phyloP scores from a whole-genome alignment of 2,329 filamentous ascomycete genomes.

The Aureobasidium sp. region DNA sequence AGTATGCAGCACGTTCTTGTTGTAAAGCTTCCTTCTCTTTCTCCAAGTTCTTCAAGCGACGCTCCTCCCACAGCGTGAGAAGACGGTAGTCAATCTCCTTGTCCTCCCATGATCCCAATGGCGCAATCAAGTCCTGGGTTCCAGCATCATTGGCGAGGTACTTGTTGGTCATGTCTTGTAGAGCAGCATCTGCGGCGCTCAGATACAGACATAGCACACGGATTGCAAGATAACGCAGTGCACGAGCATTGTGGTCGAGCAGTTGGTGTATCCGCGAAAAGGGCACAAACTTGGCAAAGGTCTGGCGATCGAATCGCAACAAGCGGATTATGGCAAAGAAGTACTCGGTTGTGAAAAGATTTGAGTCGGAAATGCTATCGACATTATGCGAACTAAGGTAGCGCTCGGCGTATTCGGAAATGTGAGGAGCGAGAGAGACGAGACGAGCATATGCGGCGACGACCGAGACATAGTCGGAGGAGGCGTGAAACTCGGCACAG shows the following conservation, averaged over 20 bases:
- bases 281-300: conserved; percentile 59
- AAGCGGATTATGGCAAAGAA: conserved; percentile 72
- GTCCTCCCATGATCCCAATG: conserved; percentile 68
- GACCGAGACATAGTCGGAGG: conserved; percentile 34
- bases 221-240: conserved; percentile 73
- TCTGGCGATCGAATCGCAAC: conserved; percentile 64
- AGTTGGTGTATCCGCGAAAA: conserved; percentile 62
- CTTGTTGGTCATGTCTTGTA: conserved; percentile 53
- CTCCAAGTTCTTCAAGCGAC: conserved; percentile 39
- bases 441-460: conserved; percentile 72
- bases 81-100: conserved; percentile 72
- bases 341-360: conserved; percentile 18
- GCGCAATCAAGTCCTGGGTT: conserved; percentile 1
- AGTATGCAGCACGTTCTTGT: neutral
- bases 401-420: conserved; percentile 66
- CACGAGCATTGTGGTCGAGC: conserved; percentile 51
- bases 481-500: conserved; percentile 48
- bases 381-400: conserved; percentile 14
- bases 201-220: conserved; percentile 74
- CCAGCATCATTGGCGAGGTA: conserved; percentile 1
- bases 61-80: conserved; percentile 56
- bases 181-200: conserved; percentile 69
- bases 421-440: conserved; percentile 72
- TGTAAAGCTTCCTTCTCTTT: conserved; percentile 10
- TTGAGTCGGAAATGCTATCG: conserved; percentile 15